Base-by-base conservation (phyloP, 1,284 basidiomycete species). In the Ustilago hordei region DNA sequence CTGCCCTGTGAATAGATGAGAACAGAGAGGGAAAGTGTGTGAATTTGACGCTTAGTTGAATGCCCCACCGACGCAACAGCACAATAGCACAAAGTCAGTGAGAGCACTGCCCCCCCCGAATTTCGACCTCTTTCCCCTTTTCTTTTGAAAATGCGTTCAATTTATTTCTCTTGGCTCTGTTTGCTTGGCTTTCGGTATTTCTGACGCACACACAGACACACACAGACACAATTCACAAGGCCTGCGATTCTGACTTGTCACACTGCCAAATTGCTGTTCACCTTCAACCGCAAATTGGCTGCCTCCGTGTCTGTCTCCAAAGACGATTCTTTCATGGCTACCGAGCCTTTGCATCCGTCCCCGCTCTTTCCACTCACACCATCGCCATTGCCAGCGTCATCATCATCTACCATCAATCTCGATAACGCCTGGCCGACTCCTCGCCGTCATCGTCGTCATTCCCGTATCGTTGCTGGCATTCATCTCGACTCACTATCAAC, bases 311-410 rank as follows among this genome's bases (percentile, higher is more conserved):
- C 48, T 28, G 23, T 50, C 28, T 50, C 28, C 9, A 45, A 45
- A 45, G n/a, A 4, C 19, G 39, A 43, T 57, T 45, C 59, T 34
- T 54, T 54, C 50, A 35, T 61, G 55, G 38, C 55, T 56, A 31
- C 2, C 55, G 23, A 56, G 55, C 55, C 36, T 56, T 48, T n/a
- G 57, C 45, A 50, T 19, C 50, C 23, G n/a, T 53, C n/a, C 9
- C 32, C 35, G 31, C 48, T 39, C 36, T 41, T 58, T 47, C 6
- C 23, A n/a, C 32, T 45, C 23, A 4, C 38, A 55, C 31, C 59
- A 55, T 43, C 53, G 32, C 28, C 53, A 56, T 8, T 35, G 32
- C 34, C 35, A 31, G 23, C 48, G 17, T 38, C 62, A 41, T 39
- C 35, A 13, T 36, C 38, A 19, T 36, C 43, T 8, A 41, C n/a